Evolutionary conservation across 163 green algal genomes (phyloP), one percentile per base, ranked within the genome.

Genomic region (Botryococcus braunii): DNA sequence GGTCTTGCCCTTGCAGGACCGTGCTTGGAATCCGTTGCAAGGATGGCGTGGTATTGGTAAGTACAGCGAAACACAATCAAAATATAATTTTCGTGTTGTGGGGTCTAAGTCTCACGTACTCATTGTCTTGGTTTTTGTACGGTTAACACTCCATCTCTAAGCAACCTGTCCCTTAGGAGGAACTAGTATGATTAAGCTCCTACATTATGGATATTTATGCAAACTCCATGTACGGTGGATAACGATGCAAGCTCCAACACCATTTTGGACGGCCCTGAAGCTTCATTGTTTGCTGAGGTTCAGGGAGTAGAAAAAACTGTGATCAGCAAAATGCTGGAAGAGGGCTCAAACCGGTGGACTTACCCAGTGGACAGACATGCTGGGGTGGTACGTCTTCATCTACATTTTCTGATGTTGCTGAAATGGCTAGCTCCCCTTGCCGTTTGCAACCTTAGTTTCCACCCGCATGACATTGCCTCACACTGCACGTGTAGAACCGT

Each of bases 311-410:
- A 99, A 82, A 99, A 98, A 82, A 85, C 91, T 13, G 78, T 98
- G n/a, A 66, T 95, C 21, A 97, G 88, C 5, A 99, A 99, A 74
- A 92, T 99, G 81, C 84, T 98, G 52, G 92, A 95, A 46, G 77
- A 89, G 60, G 83, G 91, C 32, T 96, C 90, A 50, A 95, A 95
- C 77, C 82, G 88, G n/a, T 74, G 93, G 2, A 95, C 96, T 37
- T 89, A 89, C 70, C 82, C 93, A 21, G 82, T 96, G 11, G 88
- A 95, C 69, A 74, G 80, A 46, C 93, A 98, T 74, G 88, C 88
- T 50, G 94, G 94, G 27, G 76, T 92, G 72, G 88, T 83, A 56
- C 32, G 66, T 59, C 1, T 38, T 17, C 29, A 47, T 32, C 57
- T 17, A 41, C 8, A 7, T 39, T 39, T 64, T 39, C 57, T 9